These are phyloP conservation scores for Podospora appendiculata DNA, from an alignment of 495 filamentous ascomycete species.

Conservation along the genomic window DNA sequence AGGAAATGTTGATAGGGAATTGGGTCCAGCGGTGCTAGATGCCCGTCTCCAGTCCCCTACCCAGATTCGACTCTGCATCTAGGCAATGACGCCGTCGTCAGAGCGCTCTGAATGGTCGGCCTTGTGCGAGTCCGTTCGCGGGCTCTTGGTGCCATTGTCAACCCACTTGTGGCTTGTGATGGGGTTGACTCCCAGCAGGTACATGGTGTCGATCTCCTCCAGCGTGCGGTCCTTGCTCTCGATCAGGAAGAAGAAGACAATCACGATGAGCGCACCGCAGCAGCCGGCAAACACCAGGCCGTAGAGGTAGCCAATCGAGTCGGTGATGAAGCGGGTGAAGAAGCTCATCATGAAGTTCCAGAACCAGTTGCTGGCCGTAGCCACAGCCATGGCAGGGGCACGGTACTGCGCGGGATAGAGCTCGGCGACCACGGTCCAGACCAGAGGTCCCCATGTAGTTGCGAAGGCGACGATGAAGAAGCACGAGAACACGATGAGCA, in stretches of 20 bases:
- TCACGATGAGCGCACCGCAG: conserved; percentile 55
- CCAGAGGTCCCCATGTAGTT: conserved; percentile 77
- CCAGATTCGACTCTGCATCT: too few species aligned
- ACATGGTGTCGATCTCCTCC: conserved; percentile 76
- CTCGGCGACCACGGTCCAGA: conserved; percentile 75
- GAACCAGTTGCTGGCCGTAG: conserved; percentile 78
- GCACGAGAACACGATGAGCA: conserved; percentile 77
- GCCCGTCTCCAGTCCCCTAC: too few species aligned
- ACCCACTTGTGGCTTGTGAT: conserved; percentile 26
- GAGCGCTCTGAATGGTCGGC: too few species aligned
- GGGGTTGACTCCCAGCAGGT: conserved; percentile 62
- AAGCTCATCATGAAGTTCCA: conserved; percentile 62
- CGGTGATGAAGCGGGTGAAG: conserved; percentile 53
- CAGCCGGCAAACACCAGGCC: conserved; percentile 78
- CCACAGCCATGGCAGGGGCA: conserved; percentile 65
- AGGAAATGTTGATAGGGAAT: too few species aligned
- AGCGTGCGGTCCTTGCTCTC: conserved; percentile 48
- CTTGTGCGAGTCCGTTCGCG: too few species aligned
- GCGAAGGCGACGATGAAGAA: conserved; percentile 56
- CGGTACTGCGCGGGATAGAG: conserved; percentile 75
- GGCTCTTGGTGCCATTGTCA: neutral
- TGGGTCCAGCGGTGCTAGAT: too few species aligned
- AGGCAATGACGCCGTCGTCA: too few species aligned
- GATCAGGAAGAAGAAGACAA: conserved; percentile 71
- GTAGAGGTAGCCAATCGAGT: conserved; percentile 69